phyloP scores from a whole-genome alignment of 257 asterid species.

The Fraxinus pennsylvanica region DNA sequence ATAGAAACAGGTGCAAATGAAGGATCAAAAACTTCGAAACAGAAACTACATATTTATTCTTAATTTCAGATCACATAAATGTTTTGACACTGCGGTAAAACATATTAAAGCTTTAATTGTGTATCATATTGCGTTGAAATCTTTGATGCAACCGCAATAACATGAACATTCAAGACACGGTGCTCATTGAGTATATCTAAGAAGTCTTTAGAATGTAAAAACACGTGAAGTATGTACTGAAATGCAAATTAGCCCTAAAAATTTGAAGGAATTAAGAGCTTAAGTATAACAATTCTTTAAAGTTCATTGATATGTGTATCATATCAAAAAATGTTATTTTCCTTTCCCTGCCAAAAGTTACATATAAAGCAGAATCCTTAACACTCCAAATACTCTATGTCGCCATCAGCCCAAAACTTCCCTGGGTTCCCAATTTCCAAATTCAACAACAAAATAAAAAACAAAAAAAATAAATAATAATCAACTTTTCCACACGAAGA shows the following conservation, averaged over 20 bases:
- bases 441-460: not conserved
- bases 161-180: not conserved
- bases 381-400: not conserved
- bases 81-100: not conserved
- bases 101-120: not conserved
- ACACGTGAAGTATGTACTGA: not conserved
- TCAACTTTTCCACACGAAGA: not conserved
- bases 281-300: not conserved
- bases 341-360: not conserved
- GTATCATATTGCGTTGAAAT: not conserved
- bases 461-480: not conserved
- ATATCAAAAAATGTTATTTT: not conserved
- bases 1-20: not conserved
- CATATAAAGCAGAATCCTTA: not conserved
- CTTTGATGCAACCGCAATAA: not conserved
- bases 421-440: not conserved
- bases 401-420: not conserved
- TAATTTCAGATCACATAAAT: not conserved
- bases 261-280: not conserved
- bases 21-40: slow-evolving; percentile 3
- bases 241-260: not conserved
- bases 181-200: not conserved
- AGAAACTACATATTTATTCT: not conserved
- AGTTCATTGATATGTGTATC: not conserved
- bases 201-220: not conserved